Percentiles rank a stretch among this genome's conserved stretches.
phyloP scores from a whole-genome alignment of 371 early-diverging fungal genomes.

The Mucor circinelloides region DNA sequence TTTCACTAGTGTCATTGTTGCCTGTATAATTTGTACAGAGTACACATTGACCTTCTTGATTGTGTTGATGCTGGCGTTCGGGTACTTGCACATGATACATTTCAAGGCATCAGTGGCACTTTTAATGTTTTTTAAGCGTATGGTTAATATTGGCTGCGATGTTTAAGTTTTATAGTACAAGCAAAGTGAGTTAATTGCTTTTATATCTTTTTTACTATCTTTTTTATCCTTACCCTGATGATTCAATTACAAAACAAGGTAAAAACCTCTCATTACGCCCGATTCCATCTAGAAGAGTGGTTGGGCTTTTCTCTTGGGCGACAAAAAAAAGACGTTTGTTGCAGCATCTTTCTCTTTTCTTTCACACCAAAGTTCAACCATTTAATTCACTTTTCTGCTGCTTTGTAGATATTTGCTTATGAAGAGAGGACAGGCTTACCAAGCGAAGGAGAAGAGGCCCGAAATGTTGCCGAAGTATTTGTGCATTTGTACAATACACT shows the following conservation, averaged over 20 bases:
- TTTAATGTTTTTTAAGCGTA: slow-evolving; percentile 18
- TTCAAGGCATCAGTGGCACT: slow-evolving; percentile 14
- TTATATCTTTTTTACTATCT: slow-evolving; percentile 4
- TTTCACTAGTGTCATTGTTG: too few species aligned
- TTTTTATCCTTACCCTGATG: slow-evolving; percentile 14
- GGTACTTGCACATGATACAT: too few species aligned
- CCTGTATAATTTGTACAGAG: too few species aligned
- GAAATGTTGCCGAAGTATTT: slow-evolving; percentile 19
- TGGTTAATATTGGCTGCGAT: slow-evolving; percentile 10
- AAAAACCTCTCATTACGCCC: slow-evolving; percentile 12
- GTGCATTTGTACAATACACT: slow-evolving; percentile 1
- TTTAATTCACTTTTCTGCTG: slow-evolving; percentile 9
- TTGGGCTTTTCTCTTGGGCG: slow-evolving; percentile 4
- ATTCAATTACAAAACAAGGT: slow-evolving; percentile 12
- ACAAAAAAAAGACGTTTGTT: slow-evolving; percentile 17
- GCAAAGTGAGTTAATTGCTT: slow-evolving; percentile 6
- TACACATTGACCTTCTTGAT: too few species aligned
- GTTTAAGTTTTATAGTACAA: slow-evolving; percentile 20
- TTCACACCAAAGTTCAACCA: slow-evolving; percentile 16
- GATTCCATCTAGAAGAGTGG: slow-evolving; percentile 16
- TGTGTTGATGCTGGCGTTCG: too few species aligned
- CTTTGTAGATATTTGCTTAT: too few species aligned
- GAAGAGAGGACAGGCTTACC: slow-evolving; percentile 17
- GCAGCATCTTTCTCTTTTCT: slow-evolving; percentile 22
- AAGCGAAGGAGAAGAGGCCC: slow-evolving; percentile 11